phyloP scores from a whole-genome alignment of 2,329 filamentous ascomycete species.

The Juglanconis juglandina region DNA sequence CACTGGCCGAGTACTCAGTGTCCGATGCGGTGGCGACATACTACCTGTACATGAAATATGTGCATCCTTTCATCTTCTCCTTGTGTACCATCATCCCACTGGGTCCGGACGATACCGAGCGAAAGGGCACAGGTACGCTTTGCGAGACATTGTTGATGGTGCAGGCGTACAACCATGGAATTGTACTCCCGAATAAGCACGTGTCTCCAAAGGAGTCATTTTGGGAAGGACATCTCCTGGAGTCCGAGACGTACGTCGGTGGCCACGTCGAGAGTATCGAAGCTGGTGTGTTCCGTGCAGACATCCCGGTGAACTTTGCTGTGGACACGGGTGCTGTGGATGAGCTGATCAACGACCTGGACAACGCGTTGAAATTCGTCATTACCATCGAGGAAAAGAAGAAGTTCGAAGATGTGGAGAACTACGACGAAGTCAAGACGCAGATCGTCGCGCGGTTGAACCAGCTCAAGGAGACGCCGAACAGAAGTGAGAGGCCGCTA shows the following conservation, averaged over 20 bases:
- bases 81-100: slow-evolving; percentile 94
- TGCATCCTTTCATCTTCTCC: slow-evolving; percentile 99
- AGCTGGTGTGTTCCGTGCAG: slow-evolving; percentile 90
- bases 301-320: slow-evolving; percentile 91
- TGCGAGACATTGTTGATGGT: slow-evolving; percentile 99
- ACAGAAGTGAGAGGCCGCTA: slow-evolving; percentile 77
- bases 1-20: slow-evolving; percentile 94
- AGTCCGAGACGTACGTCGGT: slow-evolving; percentile 96
- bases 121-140: slow-evolving; percentile 96
- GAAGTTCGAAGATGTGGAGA: slow-evolving; percentile 71
- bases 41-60: slow-evolving; percentile 99
- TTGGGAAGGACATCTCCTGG: slow-evolving; percentile 92
- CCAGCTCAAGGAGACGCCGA: slow-evolving; percentile 75
- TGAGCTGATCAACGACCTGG: slow-evolving; percentile 80
- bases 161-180: slow-evolving; percentile 87
- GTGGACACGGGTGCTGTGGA: slow-evolving; percentile 88
- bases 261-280: slow-evolving; percentile 99
- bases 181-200: slow-evolving; percentile 95
- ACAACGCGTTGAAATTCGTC: slow-evolving; percentile 84
- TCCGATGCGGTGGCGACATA: slow-evolving; percentile 98
- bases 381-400: slow-evolving; percentile 83
- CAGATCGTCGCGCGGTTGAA: slow-evolving; percentile 72
- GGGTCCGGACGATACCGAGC: slow-evolving; percentile 84
- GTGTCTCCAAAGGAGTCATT: slow-evolving; percentile 86
- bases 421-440: slow-evolving; percentile 79